Base-by-base conservation (phyloP, 805 yeast genomes). In the Saturnispora mendoncae region DNA sequence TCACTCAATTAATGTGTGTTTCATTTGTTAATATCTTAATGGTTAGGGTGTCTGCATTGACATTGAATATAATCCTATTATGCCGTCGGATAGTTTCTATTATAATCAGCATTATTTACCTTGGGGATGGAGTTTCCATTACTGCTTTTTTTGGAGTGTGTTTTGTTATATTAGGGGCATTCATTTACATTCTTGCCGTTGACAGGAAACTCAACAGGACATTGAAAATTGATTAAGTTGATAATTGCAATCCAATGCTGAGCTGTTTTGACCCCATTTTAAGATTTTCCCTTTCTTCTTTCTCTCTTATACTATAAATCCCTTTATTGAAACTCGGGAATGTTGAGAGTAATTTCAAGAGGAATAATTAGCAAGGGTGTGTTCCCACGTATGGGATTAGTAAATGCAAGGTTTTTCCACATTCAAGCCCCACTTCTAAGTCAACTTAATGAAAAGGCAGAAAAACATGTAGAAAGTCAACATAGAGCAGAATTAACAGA, bases 1-100 rank as follows among this genome's bases (percentile, higher is more conserved):
- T 66, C 1, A 74, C 84, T 0, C 85, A 79, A 56, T 66, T 71
- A 48, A 39, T 76, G 3, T 83, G 94, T 53, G 74, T 79, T 2
- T 60, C 72, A 10, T 87, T 90, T 4, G 90, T 82, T 10, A 80
- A 78, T 52, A 65, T 65, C 51, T 60, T 83, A 19, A 76, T 79
- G 0, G 74, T 80, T 15, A 56, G 56, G 6, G 68, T 79, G 1
- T 65, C 72, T n/a, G 80, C 88, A 0, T 55, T 83, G 33, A 77
- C 84, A 0, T 72, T 82, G 2, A 69, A 78, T 0, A 72, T 83
- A 10, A 72, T 78, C 0, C 61, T 82, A 20, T 64, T 78, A 27
- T 56, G 80, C 9, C 66, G 92, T 36, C 79, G 81, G 56, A 73
- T 81, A 45, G 56, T 69, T 8, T 77, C 84, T 42, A 60, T 84